phyloP scores from a whole-genome alignment of 1,284 basidiomycete species.

The Malassezia restricta region DNA sequence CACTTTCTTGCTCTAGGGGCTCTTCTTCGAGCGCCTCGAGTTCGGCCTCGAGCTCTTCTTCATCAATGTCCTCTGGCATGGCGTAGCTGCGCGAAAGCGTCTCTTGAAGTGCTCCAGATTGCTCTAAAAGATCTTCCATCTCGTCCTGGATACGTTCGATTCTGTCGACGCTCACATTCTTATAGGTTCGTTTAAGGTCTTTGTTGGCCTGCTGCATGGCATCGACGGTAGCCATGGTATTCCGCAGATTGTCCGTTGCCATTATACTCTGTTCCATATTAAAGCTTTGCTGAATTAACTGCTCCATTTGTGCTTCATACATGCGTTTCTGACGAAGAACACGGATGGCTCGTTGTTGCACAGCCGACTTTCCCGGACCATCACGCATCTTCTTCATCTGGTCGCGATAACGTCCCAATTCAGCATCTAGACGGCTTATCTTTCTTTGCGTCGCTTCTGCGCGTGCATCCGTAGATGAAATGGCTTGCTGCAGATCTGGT shows the following conservation, averaged over 20 bases:
- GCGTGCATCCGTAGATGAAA: conserved; percentile 77
- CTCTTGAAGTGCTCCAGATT: conserved; percentile 96
- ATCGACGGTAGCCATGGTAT: conserved; percentile 99
- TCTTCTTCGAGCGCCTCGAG: conserved; percentile 51
- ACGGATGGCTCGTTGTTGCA: conserved; percentile 85
- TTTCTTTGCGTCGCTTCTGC: conserved; percentile 89
- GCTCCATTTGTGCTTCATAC: conserved; percentile 83
- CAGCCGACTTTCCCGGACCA: conserved; percentile 88
- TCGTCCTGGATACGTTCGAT: conserved; percentile 63
- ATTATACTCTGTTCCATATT: conserved; percentile 97
- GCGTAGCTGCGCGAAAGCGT: conserved; percentile 82
- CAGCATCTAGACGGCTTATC: conserved; percentile 88
- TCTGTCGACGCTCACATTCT: conserved; percentile 94
- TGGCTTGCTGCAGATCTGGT: conserved; percentile 77
- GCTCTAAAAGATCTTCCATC: conserved; percentile 94
- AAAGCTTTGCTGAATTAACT: conserved; percentile 87
- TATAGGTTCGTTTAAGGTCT: conserved; percentile 91
- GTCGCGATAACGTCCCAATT: conserved; percentile 81
- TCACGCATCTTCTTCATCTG: conserved; percentile 88
- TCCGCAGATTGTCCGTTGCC: conserved; percentile 90
- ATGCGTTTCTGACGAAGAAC: conserved; percentile 90
- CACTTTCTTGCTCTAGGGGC: conserved; percentile 65
- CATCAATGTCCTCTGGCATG: conserved; percentile 94
- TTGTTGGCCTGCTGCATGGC: conserved; percentile 97
- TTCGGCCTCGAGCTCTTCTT: conserved; percentile 90